Evolutionary conservation across 257 asterid species (phyloP).

Genomic region (Coffea eugenioides): DNA sequence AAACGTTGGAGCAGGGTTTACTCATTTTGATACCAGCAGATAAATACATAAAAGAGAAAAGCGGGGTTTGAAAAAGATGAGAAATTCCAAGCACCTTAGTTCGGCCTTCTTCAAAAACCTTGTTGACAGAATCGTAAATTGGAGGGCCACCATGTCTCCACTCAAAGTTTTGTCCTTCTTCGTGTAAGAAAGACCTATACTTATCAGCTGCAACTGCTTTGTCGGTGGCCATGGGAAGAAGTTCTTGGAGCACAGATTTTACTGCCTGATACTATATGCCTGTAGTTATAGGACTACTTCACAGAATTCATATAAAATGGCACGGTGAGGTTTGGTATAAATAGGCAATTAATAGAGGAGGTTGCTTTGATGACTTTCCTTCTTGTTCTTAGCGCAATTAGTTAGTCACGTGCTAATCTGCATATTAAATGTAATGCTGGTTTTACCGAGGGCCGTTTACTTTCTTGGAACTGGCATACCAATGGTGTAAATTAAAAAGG

Average conservation of each 20-base stretch:
- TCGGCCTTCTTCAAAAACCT: conserved; percentile 75
- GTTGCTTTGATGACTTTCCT: background rate
- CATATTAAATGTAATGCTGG: too few species aligned
- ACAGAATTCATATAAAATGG: too few species aligned
- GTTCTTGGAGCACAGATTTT: background rate
- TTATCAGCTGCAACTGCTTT: conserved; percentile 38
- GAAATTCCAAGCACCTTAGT: conserved; percentile 39
- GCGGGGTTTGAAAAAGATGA: too few species aligned
- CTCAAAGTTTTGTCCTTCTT: conserved; percentile 44
- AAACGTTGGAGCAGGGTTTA: background rate
- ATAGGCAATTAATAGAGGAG: background rate
- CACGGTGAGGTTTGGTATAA: background rate
- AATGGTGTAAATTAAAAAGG: too few species aligned
- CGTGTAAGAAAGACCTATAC: conserved; percentile 66
- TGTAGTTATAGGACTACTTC: background rate
- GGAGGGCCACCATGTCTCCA: conserved; percentile 98
- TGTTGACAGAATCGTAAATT: conserved; percentile 52
- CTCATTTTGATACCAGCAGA: background rate
- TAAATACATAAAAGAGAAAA: background rate
- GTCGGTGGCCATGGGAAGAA: conserved; percentile 13
- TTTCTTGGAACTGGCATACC: too few species aligned
- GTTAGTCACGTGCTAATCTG: background rate
- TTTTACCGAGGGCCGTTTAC: too few species aligned
- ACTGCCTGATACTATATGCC: background rate
- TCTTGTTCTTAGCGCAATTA: background rate